Conservation (phyloP, 768 basidiomycete species). For the Termitomyces titanicus region DNA sequence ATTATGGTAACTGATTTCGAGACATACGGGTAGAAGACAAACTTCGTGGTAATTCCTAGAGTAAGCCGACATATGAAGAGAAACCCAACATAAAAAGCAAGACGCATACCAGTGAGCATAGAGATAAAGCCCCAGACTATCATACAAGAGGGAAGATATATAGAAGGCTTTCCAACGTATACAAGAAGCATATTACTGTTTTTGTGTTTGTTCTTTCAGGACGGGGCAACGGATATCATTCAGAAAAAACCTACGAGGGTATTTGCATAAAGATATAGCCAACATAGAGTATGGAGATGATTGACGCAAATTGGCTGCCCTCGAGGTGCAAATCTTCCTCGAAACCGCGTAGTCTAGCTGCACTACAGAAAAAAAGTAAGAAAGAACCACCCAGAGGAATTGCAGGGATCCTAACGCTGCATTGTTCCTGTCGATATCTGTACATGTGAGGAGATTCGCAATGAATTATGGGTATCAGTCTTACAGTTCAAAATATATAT, state of each 20-base stretch:
- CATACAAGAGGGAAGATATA: slow-evolving; percentile 69
- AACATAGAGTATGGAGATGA: slow-evolving; percentile 68
- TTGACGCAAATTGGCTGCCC: slow-evolving; percentile 61
- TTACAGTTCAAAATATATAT: slow-evolving; percentile 53
- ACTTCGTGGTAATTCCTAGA: slow-evolving; percentile 40
- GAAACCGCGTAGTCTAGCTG: slow-evolving; percentile 69
- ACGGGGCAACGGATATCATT: background rate
- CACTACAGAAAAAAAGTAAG: slow-evolving; percentile 35
- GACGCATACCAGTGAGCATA: slow-evolving; percentile 43
- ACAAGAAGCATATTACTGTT: slow-evolving; percentile 76
- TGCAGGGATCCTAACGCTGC: slow-evolving; percentile 27
- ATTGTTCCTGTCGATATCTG: slow-evolving; percentile 74
- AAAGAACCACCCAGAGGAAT: background rate
- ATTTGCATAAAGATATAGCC: slow-evolving; percentile 80
- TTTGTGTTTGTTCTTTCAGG: background rate
- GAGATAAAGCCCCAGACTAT: slow-evolving; percentile 68
- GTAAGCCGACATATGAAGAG: background rate
- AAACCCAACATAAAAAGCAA: background rate
- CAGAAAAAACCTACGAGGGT: slow-evolving; percentile 51
- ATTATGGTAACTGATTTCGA: background rate
- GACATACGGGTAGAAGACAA: background rate
- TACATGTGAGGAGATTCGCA: background rate
- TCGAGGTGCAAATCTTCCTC: slow-evolving; percentile 62
- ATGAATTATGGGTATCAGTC: slow-evolving; percentile 7
- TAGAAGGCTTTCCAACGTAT: slow-evolving; percentile 61